A percentile compares a stretch with the other conserved stretches of the same genome.
These are phyloP conservation scores for Suhomyces canberraensis DNA, from an alignment of 805 yeast species.

Conservation along the genomic window DNA sequence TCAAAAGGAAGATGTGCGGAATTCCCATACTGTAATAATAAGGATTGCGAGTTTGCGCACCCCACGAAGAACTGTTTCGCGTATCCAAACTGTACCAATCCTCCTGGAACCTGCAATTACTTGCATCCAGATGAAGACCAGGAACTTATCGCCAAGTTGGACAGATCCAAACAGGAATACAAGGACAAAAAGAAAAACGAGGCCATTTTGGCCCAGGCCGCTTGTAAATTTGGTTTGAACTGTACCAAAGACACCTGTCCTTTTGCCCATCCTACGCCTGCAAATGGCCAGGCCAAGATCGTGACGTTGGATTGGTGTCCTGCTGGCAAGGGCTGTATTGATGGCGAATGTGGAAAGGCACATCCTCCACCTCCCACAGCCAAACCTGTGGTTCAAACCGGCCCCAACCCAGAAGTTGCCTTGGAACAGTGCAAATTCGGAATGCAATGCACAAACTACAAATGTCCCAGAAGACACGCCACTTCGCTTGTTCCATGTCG, in stretches of 20 bases:
- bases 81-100: conserved; percentile 74
- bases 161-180: conserved; percentile 54
- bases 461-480: conserved; percentile 86
- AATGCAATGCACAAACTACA: conserved; percentile 66
- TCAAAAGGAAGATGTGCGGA: conserved; percentile 64
- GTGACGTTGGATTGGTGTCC: conserved; percentile 73
- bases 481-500: conserved; percentile 71
- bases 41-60: conserved; percentile 72
- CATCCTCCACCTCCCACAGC: conserved; percentile 71
- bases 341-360: conserved; percentile 63
- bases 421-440: conserved; percentile 86
- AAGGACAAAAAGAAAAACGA: conserved; percentile 35
- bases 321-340: conserved; percentile 60
- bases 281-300: conserved; percentile 70
- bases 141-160: conserved; percentile 64
- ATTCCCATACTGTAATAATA: conserved; percentile 69
- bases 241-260: conserved; percentile 82
- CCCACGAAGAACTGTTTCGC: conserved; percentile 74
- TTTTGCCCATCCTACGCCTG: conserved; percentile 90
- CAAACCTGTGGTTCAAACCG: conserved; percentile 23
- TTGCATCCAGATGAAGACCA: conserved; percentile 86
- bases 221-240: conserved; percentile 73
- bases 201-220: conserved; percentile 35
- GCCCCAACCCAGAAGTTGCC: conserved; percentile 40
- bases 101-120: conserved; percentile 78